Base-by-base conservation (phyloP, 495 filamentous ascomycete genomes). In the Entonaema liquescens region DNA sequence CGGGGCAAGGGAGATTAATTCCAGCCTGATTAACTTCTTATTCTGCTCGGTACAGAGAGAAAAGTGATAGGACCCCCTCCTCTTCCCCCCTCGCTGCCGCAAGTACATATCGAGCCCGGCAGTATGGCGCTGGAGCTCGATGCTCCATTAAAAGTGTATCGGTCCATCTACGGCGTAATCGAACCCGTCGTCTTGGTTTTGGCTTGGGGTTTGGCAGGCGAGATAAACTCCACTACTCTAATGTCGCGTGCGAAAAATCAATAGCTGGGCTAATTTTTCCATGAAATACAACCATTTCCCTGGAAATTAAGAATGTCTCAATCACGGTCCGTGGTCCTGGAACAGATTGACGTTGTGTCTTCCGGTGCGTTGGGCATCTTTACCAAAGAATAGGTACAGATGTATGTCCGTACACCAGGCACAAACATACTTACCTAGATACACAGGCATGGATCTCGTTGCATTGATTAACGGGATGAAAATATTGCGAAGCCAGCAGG, bases 81-180 rank as follows among this genome's bases (percentile, higher is more conserved):
- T n/a, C n/a, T n/a, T n/a, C n/a, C n/a, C 25, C 62, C 50, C 25
- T 49, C 4, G 21, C 31, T 1, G 21, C 42, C 11, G 49, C 25
- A 52, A 52, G 21, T 28, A 15, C 29, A n/a, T 59, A 29, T 47
- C 31, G 58, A 49, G 47, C 65, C 65, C 52, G 40, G 28, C 50
- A 23, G 25, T 59, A 31, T 40, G 65, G 65, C 11, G 25, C 59
- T 53, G 52, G 31, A 9, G 42, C 36, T n/a, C 25, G 36, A 38
- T 35, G 11, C 31, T 26, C 25, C 35, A 19, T 36, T 12, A 52
- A 25, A 52, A 42, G 33, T 44, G 25, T 67, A 68, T 68, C 65
- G 65, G 65, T 42, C 59, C 59, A 62, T 57, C 52, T 54, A 59
- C 58, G 53, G 59, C 15, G 65, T 59, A 31, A 57, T 52, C 52